A percentile compares a stretch with the other conserved stretches of the same genome.
Evolutionary conservation across 164 flowering plant species (phyloP).

Genomic region (Dillenia turbinata): DNA sequence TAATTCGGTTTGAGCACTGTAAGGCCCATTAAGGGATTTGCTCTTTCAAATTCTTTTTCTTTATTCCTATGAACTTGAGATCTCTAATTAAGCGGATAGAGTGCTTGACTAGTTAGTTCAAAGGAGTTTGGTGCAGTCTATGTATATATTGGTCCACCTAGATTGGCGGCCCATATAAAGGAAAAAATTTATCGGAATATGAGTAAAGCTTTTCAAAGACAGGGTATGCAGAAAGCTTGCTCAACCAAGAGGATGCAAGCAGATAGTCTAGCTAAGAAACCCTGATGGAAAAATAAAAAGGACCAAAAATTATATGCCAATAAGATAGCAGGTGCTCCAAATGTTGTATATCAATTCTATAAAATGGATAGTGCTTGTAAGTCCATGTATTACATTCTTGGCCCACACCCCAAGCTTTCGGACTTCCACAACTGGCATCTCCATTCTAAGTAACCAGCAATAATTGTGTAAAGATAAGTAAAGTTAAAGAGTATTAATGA

Average conservation of each 20-base stretch:
- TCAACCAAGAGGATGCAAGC: slow-evolving; percentile 5
- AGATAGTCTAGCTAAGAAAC: neutral
- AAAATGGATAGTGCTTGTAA: no score
- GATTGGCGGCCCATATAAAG: neutral
- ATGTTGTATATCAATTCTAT: no score
- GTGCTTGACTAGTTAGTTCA: no score
- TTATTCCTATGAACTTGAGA: no score
- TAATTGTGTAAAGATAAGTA: slow-evolving; percentile 3
- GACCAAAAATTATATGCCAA: neutral
- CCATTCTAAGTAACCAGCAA: slow-evolving; percentile 54
- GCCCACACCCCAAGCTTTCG: slow-evolving; percentile 79
- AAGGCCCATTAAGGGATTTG: no score
- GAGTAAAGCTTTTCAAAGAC: no score
- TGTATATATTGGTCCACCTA: slow-evolving; percentile 90
- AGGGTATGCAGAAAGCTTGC: neutral
- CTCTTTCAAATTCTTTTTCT: no score
- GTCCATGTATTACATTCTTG: slow-evolving; percentile 54
- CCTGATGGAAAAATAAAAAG: neutral
- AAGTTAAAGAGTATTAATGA: neutral
- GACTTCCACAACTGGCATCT: slow-evolving; percentile 95
- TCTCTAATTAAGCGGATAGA: no score
- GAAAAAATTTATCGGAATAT: no score
- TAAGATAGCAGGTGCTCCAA: no score
- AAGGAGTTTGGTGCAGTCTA: no score
- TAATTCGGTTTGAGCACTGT: no score